These are phyloP conservation scores for Zygosaccharomyces sapae DNA, from an alignment of 1,139 yeast genomes.

Conservation along the genomic window DNA sequence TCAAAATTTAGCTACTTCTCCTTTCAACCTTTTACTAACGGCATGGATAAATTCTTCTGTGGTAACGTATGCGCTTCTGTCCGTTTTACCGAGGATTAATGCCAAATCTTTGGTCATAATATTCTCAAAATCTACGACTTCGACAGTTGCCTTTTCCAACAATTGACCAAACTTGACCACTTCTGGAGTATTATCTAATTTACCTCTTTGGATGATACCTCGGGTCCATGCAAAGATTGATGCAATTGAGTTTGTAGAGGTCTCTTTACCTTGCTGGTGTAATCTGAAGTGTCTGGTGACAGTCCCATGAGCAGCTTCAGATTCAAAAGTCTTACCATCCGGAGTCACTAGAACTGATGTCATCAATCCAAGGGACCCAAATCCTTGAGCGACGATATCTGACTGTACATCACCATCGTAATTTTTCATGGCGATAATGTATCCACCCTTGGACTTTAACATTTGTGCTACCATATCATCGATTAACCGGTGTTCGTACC, in stretches of 20 bases:
- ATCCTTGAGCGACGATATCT: slow-evolving; percentile 96
- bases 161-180: slow-evolving; percentile 73
- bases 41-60: slow-evolving; percentile 89
- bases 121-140: slow-evolving; percentile 79
- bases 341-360: slow-evolving; percentile 91
- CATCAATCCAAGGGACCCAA: slow-evolving; percentile 94
- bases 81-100: slow-evolving; percentile 78
- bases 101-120: slow-evolving; percentile 96
- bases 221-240: slow-evolving; percentile 96
- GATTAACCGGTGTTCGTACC: slow-evolving; percentile 94
- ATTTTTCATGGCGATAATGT: slow-evolving; percentile 90
- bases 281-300: slow-evolving; percentile 95
- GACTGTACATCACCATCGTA: slow-evolving; percentile 98
- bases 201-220: slow-evolving; percentile 88
- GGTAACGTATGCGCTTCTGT: slow-evolving; percentile 73
- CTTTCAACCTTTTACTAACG: slow-evolving; percentile 52
- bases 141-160: slow-evolving; percentile 77
- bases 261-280: slow-evolving; percentile 92
- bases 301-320: slow-evolving; percentile 97
- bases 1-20: slow-evolving; percentile 13
- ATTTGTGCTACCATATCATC: slow-evolving; percentile 99
- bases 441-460: slow-evolving; percentile 94
- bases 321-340: slow-evolving; percentile 91
- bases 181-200: slow-evolving; percentile 77
- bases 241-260: slow-evolving; percentile 98